Percentiles rank a stretch among this genome's conserved stretches.
These are phyloP conservation scores for Ophiostoma sp. DNA, from an alignment of 2,329 filamentous ascomycete genomes.

Conservation along the genomic window DNA sequence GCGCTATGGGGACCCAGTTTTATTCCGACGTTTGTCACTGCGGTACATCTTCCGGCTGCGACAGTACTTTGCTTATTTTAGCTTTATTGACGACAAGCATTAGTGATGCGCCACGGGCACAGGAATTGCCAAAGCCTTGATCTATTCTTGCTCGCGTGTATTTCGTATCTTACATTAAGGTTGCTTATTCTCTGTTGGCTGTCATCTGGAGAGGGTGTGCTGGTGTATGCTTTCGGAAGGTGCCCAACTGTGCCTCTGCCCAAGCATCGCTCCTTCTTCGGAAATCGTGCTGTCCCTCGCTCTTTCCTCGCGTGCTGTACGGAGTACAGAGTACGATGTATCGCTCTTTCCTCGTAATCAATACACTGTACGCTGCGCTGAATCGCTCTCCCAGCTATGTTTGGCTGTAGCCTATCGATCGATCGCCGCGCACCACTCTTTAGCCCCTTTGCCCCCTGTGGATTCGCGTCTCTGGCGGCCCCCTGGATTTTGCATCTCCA, in stretches of 20 bases:
- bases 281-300: neutral
- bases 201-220: neutral
- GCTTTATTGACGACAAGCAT: neutral
- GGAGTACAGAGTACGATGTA: neutral
- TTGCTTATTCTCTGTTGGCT: neutral
- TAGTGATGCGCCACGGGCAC: neutral
- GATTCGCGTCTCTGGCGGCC: neutral
- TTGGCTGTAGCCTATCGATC: slow-evolving; percentile 12
- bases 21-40: slow-evolving; percentile 1
- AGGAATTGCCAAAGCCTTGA: neutral
- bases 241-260: neutral
- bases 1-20: neutral
- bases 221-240: neutral
- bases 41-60: slow-evolving; percentile 7
- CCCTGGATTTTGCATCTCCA: slow-evolving; percentile 18
- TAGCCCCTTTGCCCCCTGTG: slow-evolving; percentile 16
- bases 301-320: neutral
- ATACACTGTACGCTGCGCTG: neutral
- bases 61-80: slow-evolving; percentile 3
- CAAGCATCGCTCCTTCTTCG: neutral
- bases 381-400: neutral
- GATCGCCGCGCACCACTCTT: slow-evolving; percentile 18
- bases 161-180: neutral
- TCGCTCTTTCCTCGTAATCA: neutral
- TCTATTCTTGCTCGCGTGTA: neutral